Conservation (phyloP, 78 protist genomes). For the Dictyostelium capitatum region DNA sequence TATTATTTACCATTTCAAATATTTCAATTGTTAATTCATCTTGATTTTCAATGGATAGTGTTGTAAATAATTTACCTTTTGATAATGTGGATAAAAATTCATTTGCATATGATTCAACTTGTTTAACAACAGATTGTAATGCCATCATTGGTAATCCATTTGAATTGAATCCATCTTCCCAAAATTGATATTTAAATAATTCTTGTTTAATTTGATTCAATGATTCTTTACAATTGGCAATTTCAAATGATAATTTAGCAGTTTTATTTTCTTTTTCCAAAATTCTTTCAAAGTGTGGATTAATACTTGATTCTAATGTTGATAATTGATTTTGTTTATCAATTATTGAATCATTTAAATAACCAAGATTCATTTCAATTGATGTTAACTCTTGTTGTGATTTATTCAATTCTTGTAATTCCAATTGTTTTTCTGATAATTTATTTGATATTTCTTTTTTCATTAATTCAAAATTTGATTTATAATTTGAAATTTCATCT, state of each 20-base stretch:
- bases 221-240: background rate
- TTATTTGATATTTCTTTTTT: background rate
- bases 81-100: conserved; percentile 32
- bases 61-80: conserved; percentile 46
- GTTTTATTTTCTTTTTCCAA: background rate
- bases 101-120: conserved; percentile 55
- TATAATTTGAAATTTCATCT: no score
- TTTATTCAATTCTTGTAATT: background rate
- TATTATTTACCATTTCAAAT: conserved; percentile 18
- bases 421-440: background rate
- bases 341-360: background rate
- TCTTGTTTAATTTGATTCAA: background rate
- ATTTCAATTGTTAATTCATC: conserved; percentile 53
- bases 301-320: background rate
- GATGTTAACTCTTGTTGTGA: background rate
- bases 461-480: no score
- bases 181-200: conserved; percentile 26
- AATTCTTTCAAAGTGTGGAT: conserved; percentile 15
- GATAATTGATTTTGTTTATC: background rate
- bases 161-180: conserved; percentile 57
- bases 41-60: background rate
- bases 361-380: conserved; percentile 11
- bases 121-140: conserved; percentile 18
- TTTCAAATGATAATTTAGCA: background rate
- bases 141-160: conserved; percentile 45